Base-by-base conservation (phyloP, 2,329 filamentous ascomycete genomes). In the Cordyceps cicadae region DNA sequence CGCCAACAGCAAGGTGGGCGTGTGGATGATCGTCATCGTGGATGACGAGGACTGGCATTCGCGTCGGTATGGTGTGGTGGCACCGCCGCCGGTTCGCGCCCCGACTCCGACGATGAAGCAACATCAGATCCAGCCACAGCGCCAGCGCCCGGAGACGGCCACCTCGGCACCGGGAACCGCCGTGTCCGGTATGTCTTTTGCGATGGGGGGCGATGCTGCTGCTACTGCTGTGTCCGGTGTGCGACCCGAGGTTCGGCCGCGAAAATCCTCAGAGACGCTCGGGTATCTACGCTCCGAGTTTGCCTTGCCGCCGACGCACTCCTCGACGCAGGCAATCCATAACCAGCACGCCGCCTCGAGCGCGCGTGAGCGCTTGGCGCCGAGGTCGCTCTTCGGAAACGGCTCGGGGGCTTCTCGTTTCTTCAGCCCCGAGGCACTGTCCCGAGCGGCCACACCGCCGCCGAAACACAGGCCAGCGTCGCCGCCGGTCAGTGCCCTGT, bases 11-110 rank as follows among this genome's bases (percentile, higher is more conserved):
- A 77, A 81, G 8, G 83, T 92, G 1, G 88, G 88, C 19, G 87
- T 90, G 1, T 92, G 88, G 88, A 89, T 91, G 85, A 78, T 91
- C 15, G 80, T 90, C 0, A 79, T 92, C 15, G 83, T 90, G 8
- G 86, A 90, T 65, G 85, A 85, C 56, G 85, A 88, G 55, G 26
- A 60, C 8, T 45, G 29, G 5, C 17, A 12, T 11, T 17, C 58
- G 3, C 43, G 51, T 3, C 51, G 43, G 12, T 34, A 39, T 17
- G 51, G 58, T 14, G 43, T 60, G 7, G 58, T 54, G n/a, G 46
- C 58, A 11, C 58, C 50, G 6, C 58, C 50, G 6, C 51, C 51
- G 3, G 43, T 60, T 7, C 29, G n/a, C 7, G 29, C 58, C 17
- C 43, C 43, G 17, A 6, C 46, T 3, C 34, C 34, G 34, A 37